phyloP scores from a whole-genome alignment of 139 green algal genomes.

The Auxenochlorella pyrenoidosa region DNA sequence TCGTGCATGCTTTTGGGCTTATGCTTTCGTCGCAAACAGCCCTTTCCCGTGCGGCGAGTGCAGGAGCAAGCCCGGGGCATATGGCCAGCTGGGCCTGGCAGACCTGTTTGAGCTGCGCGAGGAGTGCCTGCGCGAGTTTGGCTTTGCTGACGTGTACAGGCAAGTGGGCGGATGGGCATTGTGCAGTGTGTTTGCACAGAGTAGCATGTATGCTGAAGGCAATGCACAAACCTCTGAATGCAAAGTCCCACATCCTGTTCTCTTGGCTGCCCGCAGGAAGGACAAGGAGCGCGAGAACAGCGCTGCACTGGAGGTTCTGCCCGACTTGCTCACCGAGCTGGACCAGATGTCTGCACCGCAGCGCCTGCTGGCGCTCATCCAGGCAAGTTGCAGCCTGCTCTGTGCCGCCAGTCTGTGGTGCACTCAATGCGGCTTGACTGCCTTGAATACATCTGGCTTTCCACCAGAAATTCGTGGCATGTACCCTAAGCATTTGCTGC shows the following conservation, averaged over 20 bases:
- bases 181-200: neutral
- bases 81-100: conserved; percentile 88
- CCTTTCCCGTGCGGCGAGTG: neutral
- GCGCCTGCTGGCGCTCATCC: conserved; percentile 86
- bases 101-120: conserved; percentile 97
- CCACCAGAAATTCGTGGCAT: neutral
- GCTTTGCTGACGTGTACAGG: conserved; percentile 95
- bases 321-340: conserved; percentile 93
- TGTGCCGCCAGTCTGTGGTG: neutral
- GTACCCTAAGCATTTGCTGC: neutral
- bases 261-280: conserved; percentile 45
- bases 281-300: conserved; percentile 92
- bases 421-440: no score
- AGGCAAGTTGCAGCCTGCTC: conserved; percentile 32
- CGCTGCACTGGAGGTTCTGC: conserved; percentile 89
- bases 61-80: conserved; percentile 77
- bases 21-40: neutral
- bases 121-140: conserved; percentile 97
- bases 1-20: neutral
- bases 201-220: no score
- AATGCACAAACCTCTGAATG: no score
- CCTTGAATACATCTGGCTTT: no score
- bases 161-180: conserved; percentile 1
- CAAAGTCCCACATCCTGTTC: no score
- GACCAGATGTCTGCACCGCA: conserved; percentile 69